Evolutionary conservation across 1,284 basidiomycete genomes (phyloP).

Genomic region (Trichosporon sp.): DNA sequence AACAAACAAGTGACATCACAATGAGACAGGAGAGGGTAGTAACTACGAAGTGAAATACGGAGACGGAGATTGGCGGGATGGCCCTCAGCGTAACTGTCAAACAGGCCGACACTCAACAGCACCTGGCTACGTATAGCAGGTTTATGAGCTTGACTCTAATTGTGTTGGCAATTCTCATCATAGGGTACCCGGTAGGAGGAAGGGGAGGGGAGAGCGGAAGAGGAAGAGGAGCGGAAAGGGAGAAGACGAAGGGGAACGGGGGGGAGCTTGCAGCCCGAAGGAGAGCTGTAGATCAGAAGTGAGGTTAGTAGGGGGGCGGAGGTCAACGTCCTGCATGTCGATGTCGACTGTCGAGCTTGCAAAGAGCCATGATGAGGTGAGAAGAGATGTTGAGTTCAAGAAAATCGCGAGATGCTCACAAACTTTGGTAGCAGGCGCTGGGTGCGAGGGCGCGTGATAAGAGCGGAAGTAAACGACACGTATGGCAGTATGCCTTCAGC

Average conservation of each 20-base stretch:
- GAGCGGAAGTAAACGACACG: background rate
- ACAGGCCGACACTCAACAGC: slow-evolving; percentile 28
- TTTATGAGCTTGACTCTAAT: slow-evolving; percentile 30
- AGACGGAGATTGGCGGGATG: background rate
- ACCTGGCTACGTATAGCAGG: slow-evolving; percentile 22
- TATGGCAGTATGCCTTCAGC: background rate
- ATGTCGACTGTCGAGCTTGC: background rate
- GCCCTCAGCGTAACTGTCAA: slow-evolving; percentile 26
- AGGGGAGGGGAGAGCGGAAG: background rate
- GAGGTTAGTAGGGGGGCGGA: background rate
- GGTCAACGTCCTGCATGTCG: background rate
- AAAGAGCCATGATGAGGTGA: background rate
- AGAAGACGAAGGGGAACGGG: background rate
- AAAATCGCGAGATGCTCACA: background rate
- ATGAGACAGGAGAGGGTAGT: background rate
- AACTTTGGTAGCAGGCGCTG: background rate
- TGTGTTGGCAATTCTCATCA: slow-evolving; percentile 31
- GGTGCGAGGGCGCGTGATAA: background rate
- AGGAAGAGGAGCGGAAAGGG: background rate
- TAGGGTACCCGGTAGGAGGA: slow-evolving; percentile 4
- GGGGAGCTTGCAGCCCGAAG: background rate
- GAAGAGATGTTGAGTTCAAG: background rate
- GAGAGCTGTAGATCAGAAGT: background rate
- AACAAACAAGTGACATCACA: background rate
- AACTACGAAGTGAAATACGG: background rate